phyloP scores from a whole-genome alignment of 2,329 filamentous ascomycete genomes.

The Aspergillus floridensis region DNA sequence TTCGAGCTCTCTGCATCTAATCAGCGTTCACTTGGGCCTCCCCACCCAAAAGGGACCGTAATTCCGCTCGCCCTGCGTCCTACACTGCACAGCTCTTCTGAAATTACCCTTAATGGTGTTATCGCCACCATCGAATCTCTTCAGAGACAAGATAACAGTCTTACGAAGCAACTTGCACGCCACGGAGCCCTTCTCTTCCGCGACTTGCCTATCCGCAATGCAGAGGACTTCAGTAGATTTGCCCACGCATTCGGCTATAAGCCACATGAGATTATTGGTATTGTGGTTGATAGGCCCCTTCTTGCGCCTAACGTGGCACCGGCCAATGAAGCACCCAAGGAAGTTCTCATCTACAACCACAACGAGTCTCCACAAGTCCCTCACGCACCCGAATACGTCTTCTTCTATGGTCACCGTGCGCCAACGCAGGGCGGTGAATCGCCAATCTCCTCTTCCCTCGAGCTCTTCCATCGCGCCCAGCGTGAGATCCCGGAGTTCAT shows the following conservation, averaged over 20 bases:
- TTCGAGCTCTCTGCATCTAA: constrained; percentile 44
- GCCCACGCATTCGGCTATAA: constrained; percentile 50
- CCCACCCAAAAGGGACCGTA: constrained; percentile 39
- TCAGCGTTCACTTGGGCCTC: constrained; percentile 41
- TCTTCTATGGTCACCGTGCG: constrained; percentile 48
- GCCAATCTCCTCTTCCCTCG: constrained; percentile 50
- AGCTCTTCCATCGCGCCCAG: constrained; percentile 47
- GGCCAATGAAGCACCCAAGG: constrained; percentile 50
- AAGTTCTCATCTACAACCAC: constrained; percentile 51
- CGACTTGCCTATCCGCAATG: constrained; percentile 45
- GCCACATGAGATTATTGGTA: constrained; percentile 53
- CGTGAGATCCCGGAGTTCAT: constrained; percentile 51
- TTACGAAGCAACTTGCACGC: constrained; percentile 43
- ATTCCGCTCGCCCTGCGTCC: constrained; percentile 43
- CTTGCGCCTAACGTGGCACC: constrained; percentile 48
- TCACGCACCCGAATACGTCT: constrained; percentile 52
- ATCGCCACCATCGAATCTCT: constrained; percentile 40
- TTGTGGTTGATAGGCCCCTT: constrained; percentile 47
- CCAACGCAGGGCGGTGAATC: constrained; percentile 38
- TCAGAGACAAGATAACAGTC: constrained; percentile 27
- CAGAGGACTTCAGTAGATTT: constrained; percentile 50
- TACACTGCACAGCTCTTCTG: constrained; percentile 16
- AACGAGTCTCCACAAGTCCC: constrained; percentile 54
- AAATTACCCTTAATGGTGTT: constrained; percentile 31
- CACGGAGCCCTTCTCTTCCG: constrained; percentile 51